These are phyloP conservation scores for Carex pumila DNA, from an alignment of 176 grass and related monocot species.

Conservation along the genomic window DNA sequence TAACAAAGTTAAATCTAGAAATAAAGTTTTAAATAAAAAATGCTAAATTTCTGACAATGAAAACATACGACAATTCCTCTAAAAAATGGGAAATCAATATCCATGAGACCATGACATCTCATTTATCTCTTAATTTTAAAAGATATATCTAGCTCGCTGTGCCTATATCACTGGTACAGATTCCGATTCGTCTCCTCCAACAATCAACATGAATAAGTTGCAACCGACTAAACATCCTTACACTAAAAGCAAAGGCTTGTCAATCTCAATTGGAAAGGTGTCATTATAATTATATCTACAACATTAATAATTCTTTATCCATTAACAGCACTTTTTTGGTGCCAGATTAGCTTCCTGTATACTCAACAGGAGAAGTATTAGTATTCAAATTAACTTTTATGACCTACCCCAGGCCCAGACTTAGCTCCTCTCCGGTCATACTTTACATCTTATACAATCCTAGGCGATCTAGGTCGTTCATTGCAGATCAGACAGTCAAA, in stretches of 20 bases:
- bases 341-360: neutral
- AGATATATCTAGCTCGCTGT: no score
- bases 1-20: no score
- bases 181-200: neutral
- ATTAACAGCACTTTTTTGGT: neutral
- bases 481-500: neutral
- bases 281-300: neutral
- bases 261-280: neutral
- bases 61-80: no score
- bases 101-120: no score
- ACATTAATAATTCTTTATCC: neutral
- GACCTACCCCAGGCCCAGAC: neutral
- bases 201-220: neutral
- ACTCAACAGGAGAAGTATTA: neutral
- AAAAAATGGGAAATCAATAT: no score
- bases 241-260: neutral
- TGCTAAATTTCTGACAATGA: no score
- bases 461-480: no score
- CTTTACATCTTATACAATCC: neutral
- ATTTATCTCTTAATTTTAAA: no score
- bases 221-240: neutral
- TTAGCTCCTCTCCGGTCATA: neutral
- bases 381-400: neutral
- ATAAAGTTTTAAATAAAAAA: no score
- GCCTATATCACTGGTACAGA: no score